A percentile compares a stretch with the other conserved stretches of the same genome.
phyloP scores from a whole-genome alignment of 2,329 filamentous ascomycete genomes.

The Stachybotrys elegans region DNA sequence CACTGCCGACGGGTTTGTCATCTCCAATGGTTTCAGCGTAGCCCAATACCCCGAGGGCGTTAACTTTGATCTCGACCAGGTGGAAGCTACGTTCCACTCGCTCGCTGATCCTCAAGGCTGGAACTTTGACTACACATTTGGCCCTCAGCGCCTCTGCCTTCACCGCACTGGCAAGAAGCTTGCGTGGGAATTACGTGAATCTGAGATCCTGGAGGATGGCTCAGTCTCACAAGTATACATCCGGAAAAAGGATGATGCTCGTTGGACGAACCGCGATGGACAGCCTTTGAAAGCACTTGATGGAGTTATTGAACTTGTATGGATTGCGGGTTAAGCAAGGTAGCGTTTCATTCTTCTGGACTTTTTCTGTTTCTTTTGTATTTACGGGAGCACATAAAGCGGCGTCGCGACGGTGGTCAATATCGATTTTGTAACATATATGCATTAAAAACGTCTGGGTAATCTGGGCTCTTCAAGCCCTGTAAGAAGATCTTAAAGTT shows the following conservation, averaged over 20 bases:
- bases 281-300: slow-evolving; percentile 4
- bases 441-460: no score
- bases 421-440: no score
- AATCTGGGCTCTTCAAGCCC: no score
- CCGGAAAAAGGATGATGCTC: slow-evolving; percentile 5
- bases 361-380: no score
- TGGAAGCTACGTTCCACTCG: slow-evolving; percentile 23
- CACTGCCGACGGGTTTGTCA: slow-evolving; percentile 39
- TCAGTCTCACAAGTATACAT: slow-evolving; percentile 5
- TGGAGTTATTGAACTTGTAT: slow-evolving; percentile 8
- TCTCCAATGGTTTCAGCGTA: slow-evolving; percentile 57
- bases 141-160: slow-evolving; percentile 22
- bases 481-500: no score
- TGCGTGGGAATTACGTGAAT: slow-evolving; percentile 16
- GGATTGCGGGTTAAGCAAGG: no score
- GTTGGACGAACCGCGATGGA: slow-evolving; percentile 3
- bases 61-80: slow-evolving; percentile 30
- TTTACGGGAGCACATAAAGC: no score
- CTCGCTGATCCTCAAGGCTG: slow-evolving; percentile 24
- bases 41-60: slow-evolving; percentile 37
- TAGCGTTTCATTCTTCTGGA: no score
- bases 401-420: no score
- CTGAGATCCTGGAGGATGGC: slow-evolving; percentile 4
- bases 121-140: slow-evolving; percentile 24
- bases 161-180: slow-evolving; percentile 22